phyloP scores from a whole-genome alignment of 2,329 filamentous ascomycete genomes.

The Grosmannia penicillata region DNA sequence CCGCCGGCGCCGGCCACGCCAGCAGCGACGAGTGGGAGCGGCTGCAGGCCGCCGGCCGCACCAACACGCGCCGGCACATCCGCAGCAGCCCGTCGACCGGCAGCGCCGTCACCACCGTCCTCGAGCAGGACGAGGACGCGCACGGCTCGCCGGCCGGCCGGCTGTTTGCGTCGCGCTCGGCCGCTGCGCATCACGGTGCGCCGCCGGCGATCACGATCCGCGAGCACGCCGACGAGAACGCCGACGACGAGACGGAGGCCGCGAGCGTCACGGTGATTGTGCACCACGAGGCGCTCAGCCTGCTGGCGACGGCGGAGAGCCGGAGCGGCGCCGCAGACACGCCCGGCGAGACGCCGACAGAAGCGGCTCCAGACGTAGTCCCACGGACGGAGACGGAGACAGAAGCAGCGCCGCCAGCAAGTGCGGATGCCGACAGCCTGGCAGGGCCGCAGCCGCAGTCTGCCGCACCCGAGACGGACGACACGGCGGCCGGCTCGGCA shows the following conservation, averaged over 20 bases:
- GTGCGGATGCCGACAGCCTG: neutral
- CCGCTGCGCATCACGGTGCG: neutral
- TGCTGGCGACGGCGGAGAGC: neutral
- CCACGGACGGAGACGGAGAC: neutral
- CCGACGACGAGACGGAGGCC: slow-evolving; percentile 18
- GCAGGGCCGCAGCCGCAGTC: too few species aligned
- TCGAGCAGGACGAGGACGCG: slow-evolving; percentile 78
- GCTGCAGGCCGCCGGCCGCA: slow-evolving; percentile 38
- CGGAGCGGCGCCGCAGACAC: neutral
- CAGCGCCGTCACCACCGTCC: slow-evolving; percentile 64
- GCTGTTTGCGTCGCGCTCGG: too few species aligned
- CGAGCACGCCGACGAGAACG: slow-evolving; percentile 41
- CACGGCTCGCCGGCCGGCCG: too few species aligned
- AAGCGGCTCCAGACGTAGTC: neutral
- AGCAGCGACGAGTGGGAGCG: slow-evolving; percentile 31
- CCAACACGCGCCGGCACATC: slow-evolving; percentile 69
- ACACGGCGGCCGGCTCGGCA: neutral
- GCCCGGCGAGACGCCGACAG: neutral
- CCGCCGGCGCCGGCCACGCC: slow-evolving; percentile 4
- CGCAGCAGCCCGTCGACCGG: slow-evolving; percentile 68
- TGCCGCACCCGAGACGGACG: neutral
- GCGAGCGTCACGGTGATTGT: slow-evolving; percentile 24
- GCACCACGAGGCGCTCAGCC: slow-evolving; percentile 14
- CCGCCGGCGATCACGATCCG: slow-evolving; percentile 22
- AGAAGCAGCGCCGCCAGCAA: neutral